These are phyloP conservation scores for Thelonectria discophora DNA, from an alignment of 2,329 filamentous ascomycete genomes.

Conservation along the genomic window DNA sequence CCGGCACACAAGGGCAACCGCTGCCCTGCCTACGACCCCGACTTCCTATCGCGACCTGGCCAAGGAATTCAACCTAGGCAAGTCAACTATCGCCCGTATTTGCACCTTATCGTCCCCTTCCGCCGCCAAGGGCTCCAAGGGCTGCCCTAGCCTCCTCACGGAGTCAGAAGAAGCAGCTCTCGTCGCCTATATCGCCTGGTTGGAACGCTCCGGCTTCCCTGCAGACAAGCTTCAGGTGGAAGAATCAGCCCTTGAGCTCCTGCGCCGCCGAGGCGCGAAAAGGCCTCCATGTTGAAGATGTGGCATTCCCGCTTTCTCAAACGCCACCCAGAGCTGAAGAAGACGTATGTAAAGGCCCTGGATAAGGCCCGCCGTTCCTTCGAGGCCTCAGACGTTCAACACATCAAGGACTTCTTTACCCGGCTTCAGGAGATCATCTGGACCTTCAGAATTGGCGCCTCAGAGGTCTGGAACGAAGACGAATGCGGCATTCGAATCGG, in stretches of 20 bases:
- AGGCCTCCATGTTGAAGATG: not conserved
- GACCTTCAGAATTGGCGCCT: too few species aligned
- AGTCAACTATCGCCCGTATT: too few species aligned
- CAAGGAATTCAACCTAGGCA: too few species aligned
- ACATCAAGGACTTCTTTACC: too few species aligned
- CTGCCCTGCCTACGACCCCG: too few species aligned
- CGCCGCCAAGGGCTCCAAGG: not conserved
- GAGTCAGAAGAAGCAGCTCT: not conserved
- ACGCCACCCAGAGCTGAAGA: constrained; percentile 15
- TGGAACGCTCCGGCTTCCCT: not conserved
- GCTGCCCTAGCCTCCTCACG: not conserved
- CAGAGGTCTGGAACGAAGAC: too few species aligned
- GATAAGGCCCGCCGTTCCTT: constrained; percentile 7
- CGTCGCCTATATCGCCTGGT: too few species aligned
- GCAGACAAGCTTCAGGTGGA: constrained; percentile 1
- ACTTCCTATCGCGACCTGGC: too few species aligned
- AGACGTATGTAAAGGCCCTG: constrained; percentile 6
- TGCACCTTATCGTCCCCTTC: too few species aligned
- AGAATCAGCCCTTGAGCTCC: not conserved
- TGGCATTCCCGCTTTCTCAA: constrained; percentile 7
- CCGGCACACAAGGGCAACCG: too few species aligned
- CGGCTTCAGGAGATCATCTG: too few species aligned
- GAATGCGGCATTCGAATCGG: too few species aligned
- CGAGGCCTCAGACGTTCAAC: not conserved
- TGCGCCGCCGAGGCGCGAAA: not conserved